Evolutionary conservation across 805 yeast species (phyloP).

Genomic region (Saccharomycopsis sp.): DNA sequence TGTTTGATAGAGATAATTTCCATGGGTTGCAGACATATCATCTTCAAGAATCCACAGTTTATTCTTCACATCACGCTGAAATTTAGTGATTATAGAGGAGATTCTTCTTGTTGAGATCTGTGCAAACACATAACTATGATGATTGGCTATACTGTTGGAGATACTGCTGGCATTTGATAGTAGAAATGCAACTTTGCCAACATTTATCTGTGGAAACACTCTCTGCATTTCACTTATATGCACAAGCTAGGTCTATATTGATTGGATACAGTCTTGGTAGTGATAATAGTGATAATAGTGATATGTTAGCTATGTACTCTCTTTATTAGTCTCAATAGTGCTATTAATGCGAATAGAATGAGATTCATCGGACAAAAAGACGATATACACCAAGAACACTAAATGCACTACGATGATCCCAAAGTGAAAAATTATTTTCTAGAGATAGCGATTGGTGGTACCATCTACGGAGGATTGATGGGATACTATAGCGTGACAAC

Average conservation of each 20-base stretch:
- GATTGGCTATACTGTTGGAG: not conserved
- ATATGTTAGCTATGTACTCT: too few species aligned
- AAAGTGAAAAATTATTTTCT: not conserved
- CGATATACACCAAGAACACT: not conserved
- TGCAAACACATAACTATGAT: not conserved
- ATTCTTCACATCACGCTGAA: constrained; percentile 9
- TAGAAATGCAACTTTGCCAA: not conserved
- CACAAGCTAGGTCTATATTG: too few species aligned
- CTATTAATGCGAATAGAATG: too few species aligned
- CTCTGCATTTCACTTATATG: not conserved
- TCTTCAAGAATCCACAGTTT: constrained; percentile 17
- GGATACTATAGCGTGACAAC: too few species aligned
- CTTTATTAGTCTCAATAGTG: too few species aligned
- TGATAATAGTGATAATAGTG: too few species aligned
- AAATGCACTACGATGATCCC: not conserved
- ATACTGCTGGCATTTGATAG: not conserved
- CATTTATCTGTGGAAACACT: not conserved
- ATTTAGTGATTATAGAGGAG: constrained; percentile 1
- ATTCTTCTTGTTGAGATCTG: not conserved
- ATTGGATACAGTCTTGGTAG: too few species aligned
- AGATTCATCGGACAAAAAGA: too few species aligned
- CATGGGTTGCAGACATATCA: constrained; percentile 19
- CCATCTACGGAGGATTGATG: too few species aligned
- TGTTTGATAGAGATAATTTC: constrained; percentile 9
- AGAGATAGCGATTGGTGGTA: too few species aligned